Evolutionary conservation across 1,284 basidiomycete species (phyloP).

Genomic region (Fomitopsis pinicola): DNA sequence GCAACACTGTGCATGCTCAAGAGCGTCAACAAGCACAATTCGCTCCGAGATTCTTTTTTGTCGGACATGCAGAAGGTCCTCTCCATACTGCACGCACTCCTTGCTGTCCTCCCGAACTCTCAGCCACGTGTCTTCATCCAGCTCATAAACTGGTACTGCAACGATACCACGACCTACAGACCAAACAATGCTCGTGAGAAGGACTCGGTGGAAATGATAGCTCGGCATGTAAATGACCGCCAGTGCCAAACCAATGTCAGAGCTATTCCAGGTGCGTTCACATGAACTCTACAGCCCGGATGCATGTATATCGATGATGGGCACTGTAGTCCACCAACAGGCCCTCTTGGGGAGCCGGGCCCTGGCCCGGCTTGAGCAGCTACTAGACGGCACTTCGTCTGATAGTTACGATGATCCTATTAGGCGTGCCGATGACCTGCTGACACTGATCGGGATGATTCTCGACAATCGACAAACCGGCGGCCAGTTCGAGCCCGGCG

Average conservation of each 20-base stretch:
- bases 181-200: background rate
- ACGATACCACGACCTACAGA: background rate
- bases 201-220: background rate
- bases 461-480: background rate
- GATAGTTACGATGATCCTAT: background rate
- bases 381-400: background rate
- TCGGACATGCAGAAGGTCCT: background rate
- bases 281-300: too few species aligned
- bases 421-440: background rate
- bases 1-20: background rate
- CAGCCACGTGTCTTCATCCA: background rate
- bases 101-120: background rate
- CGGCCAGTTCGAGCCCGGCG: background rate
- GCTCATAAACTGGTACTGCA: background rate
- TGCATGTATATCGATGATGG: too few species aligned
- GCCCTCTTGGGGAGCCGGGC: background rate
- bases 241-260: background rate
- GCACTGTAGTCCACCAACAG: background rate
- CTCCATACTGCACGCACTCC: background rate
- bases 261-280: background rate
- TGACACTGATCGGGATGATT: background rate
- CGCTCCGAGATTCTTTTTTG: background rate
- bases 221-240: background rate
- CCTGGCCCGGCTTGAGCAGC: background rate
- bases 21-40: background rate